Conservation (phyloP, 495 filamentous ascomycete species). For the Hypoxylon perforatum region DNA sequence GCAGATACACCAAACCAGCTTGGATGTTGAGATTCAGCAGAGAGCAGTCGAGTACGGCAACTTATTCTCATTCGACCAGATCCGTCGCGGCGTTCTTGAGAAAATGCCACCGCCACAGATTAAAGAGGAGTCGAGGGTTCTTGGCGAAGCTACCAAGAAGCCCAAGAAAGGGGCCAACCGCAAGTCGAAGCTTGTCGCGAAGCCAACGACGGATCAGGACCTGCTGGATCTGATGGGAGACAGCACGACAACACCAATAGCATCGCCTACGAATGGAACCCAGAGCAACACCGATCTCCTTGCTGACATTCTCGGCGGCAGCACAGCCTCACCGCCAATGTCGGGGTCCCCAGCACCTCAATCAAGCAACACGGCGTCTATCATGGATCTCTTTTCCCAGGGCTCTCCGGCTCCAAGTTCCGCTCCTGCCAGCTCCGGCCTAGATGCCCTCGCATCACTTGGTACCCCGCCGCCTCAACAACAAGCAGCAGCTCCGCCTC, state of each 20-base stretch:
- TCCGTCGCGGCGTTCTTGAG: constrained; percentile 90
- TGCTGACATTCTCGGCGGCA: constrained; percentile 84
- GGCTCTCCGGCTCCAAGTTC: constrained; percentile 46
- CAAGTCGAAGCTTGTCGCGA: constrained; percentile 78
- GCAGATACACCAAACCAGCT: constrained; percentile 76
- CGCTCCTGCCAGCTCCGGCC: constrained; percentile 58
- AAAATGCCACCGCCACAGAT: constrained; percentile 98
- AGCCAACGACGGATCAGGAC: constrained; percentile 84
- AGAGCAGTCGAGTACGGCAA: constrained; percentile 95
- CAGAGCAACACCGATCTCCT: constrained; percentile 87
- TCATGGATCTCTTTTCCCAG: constrained; percentile 84
- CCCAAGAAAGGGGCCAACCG: constrained; percentile 76
- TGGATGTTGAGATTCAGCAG: constrained; percentile 96
- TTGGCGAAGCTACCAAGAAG: constrained; percentile 89
- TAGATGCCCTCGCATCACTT: constrained; percentile 57
- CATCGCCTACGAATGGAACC: constrained; percentile 70
- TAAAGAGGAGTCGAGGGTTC: constrained; percentile 87
- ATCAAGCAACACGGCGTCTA: constrained; percentile 74
- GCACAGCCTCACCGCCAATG: constrained; percentile 60
- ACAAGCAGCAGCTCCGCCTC: constrained; percentile 50
- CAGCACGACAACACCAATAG: constrained; percentile 57
- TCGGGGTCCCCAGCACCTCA: constrained; percentile 64
- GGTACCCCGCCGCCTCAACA: constrained; percentile 62
- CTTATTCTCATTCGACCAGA: constrained; percentile 87
- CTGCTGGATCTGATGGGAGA: constrained; percentile 94